A percentile compares a stretch with the other conserved stretches of the same genome.
phyloP scores from a whole-genome alignment of 2,329 filamentous ascomycete genomes.

The Fusarium sp. region DNA sequence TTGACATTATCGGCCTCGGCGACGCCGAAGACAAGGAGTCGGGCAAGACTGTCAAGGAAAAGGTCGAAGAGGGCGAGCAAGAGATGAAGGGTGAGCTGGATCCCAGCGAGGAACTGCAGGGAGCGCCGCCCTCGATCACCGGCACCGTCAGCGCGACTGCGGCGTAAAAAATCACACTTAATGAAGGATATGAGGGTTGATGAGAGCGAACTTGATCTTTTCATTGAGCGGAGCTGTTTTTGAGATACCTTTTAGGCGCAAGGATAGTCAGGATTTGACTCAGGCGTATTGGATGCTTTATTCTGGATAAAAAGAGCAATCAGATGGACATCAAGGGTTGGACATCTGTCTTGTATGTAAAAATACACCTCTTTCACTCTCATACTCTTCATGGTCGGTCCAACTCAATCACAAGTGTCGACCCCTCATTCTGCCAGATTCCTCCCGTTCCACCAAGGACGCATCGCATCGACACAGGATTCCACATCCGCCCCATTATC shows the following conservation, averaged over 20 bases:
- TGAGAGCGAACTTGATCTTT: constrained; percentile 31
- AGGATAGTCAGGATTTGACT: not conserved
- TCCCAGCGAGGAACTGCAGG: constrained; percentile 44
- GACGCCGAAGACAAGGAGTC: constrained; percentile 44
- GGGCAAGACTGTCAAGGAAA: constrained; percentile 46
- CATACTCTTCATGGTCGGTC: not conserved
- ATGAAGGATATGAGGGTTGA: constrained; percentile 21
- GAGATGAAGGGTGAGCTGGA: constrained; percentile 53
- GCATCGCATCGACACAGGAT: constrained; percentile 36
- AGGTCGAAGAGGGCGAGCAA: constrained; percentile 52
- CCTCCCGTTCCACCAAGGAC: constrained; percentile 38
- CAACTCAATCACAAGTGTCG: constrained; percentile 33
- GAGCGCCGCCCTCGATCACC: constrained; percentile 6
- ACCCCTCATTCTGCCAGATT: constrained; percentile 34
- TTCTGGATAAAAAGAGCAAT: not conserved
- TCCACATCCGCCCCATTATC: constrained; percentile 39
- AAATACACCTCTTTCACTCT: constrained; percentile 11
- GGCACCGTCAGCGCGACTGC: constrained; percentile 31
- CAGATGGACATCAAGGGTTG: not conserved
- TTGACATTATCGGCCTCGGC: constrained; percentile 65
- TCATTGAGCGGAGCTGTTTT: constrained; percentile 8
- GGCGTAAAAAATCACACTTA: constrained; percentile 15
- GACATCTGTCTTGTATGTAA: not conserved
- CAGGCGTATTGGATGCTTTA: not conserved
- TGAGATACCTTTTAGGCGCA: constrained; percentile 34